Evolutionary conservation across 805 yeast species (phyloP).

Genomic region (Brettanomyces nanus): DNA sequence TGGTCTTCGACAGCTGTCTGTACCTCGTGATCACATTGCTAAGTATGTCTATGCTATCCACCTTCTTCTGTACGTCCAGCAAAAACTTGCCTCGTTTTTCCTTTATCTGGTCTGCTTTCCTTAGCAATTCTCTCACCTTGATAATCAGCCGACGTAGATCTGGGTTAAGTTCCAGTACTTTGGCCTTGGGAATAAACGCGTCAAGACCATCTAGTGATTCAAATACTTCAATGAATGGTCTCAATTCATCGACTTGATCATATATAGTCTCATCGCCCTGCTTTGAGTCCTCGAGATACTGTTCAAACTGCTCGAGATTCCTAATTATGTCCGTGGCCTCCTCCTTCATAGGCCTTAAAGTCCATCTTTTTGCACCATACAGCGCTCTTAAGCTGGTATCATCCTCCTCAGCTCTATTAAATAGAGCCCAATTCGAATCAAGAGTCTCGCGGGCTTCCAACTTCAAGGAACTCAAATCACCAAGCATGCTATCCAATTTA

Average conservation of each 20-base stretch:
- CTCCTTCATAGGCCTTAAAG: conserved; percentile 35
- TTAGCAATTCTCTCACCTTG: conserved; percentile 28
- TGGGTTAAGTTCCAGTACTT: conserved; percentile 28
- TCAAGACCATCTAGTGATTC: conserved; percentile 22
- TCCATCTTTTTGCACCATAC: conserved; percentile 52
- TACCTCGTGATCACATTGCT: conserved; percentile 8
- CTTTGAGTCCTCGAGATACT: conserved; percentile 48
- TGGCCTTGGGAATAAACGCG: conserved; percentile 33
- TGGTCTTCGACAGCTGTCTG: conserved; percentile 27
- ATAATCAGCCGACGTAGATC: conserved; percentile 24
- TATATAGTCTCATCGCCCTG: conserved; percentile 51
- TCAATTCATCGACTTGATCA: conserved; percentile 39
- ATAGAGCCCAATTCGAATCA: conserved; percentile 35
- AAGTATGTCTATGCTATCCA: conserved; percentile 40
- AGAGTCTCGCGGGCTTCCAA: conserved; percentile 34
- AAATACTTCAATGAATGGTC: conserved; percentile 35
- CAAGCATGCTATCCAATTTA: conserved; percentile 32
- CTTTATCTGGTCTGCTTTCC: conserved; percentile 26
- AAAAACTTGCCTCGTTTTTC: conserved; percentile 32
- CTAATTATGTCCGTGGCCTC: conserved; percentile 33
- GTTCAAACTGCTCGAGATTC: conserved; percentile 36
- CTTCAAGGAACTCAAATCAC: conserved; percentile 38
- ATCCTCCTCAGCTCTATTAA: conserved; percentile 45
- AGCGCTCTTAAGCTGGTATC: conserved; percentile 43
- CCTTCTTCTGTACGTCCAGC: conserved; percentile 35